phyloP scores from a whole-genome alignment of 768 basidiomycete species.

The Cyclocybe cylindracea region DNA sequence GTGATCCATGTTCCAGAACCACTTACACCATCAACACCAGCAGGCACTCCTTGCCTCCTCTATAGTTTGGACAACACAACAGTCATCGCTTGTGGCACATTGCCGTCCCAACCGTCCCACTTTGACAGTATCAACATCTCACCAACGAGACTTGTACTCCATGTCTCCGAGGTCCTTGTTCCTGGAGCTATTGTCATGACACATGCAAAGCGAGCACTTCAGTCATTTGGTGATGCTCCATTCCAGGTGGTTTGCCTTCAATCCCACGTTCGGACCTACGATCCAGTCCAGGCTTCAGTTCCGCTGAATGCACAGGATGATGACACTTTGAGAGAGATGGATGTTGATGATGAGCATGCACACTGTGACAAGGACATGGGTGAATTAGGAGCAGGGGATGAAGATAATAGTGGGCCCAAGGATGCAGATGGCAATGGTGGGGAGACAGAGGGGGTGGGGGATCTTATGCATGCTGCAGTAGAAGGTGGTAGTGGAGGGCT shows the following conservation, averaged over 20 bases:
- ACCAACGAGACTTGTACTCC: slow-evolving; percentile 3
- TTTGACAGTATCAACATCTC: slow-evolving; percentile 8
- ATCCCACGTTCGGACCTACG: slow-evolving; percentile 4
- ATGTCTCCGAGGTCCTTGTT: slow-evolving; percentile 9
- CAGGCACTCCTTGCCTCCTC: slow-evolving; percentile 9
- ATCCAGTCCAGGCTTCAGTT: not conserved
- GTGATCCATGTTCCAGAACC: slow-evolving; percentile 17
- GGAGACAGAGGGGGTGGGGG: too few relatives aligned
- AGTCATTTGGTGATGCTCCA: slow-evolving; percentile 13
- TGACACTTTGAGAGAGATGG: too few relatives aligned
- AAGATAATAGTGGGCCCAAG: too few relatives aligned
- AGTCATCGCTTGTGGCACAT: slow-evolving; percentile 9
- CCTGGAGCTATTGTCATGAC: slow-evolving; percentile 19
- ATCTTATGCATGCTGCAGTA: too few relatives aligned
- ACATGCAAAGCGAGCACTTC: slow-evolving; percentile 11
- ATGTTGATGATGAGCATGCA: too few relatives aligned
- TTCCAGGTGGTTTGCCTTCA: slow-evolving; percentile 13
- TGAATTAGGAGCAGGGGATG: too few relatives aligned
- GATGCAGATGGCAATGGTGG: too few relatives aligned
- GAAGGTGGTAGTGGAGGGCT: too few relatives aligned
- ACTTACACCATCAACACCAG: slow-evolving; percentile 1
- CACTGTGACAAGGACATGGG: too few relatives aligned
- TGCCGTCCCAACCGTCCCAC: not conserved
- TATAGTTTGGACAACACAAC: slow-evolving; percentile 15
- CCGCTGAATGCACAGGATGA: too few relatives aligned